phyloP scores from a whole-genome alignment of 331 rosid genomes.

The Phaseolus coccineus region DNA sequence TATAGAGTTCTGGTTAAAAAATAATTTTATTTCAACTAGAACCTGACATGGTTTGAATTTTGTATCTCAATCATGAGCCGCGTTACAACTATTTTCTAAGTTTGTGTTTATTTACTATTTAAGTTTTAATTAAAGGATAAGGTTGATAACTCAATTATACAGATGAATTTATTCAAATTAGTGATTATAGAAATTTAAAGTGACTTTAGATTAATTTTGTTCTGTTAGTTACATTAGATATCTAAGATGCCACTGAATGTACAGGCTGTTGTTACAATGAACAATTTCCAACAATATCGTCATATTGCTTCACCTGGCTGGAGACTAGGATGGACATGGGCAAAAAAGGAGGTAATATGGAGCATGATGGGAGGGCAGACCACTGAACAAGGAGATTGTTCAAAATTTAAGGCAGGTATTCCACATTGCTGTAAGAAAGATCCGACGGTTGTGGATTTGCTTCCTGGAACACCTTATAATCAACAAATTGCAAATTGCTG shows the following conservation, averaged over 20 bases:
- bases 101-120: neutral
- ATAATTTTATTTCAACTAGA: constrained; percentile 11
- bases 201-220: constrained; percentile 22
- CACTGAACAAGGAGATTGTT: constrained; percentile 92
- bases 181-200: neutral
- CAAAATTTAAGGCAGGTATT: constrained; percentile 57
- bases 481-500: constrained; percentile 83
- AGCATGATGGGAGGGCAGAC: constrained; percentile 79
- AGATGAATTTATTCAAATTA: neutral
- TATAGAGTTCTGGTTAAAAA: neutral
- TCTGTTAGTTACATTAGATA: constrained; percentile 18
- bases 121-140: neutral
- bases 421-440: constrained; percentile 80
- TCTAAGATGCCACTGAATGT: constrained; percentile 40
- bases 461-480: constrained; percentile 91
- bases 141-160: neutral
- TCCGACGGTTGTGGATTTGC: constrained; percentile 71
- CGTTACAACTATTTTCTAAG: neutral
- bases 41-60: neutral
- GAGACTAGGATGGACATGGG: constrained; percentile 86
- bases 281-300: constrained; percentile 82
- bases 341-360: constrained; percentile 90
- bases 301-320: constrained; percentile 85
- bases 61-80: neutral
- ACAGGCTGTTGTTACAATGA: constrained; percentile 77